Percentiles rank a stretch among this genome's conserved stretches.
Conservation (phyloP, 192 early-diverging fungal species). For the Martensiomyces pterosporus region DNA sequence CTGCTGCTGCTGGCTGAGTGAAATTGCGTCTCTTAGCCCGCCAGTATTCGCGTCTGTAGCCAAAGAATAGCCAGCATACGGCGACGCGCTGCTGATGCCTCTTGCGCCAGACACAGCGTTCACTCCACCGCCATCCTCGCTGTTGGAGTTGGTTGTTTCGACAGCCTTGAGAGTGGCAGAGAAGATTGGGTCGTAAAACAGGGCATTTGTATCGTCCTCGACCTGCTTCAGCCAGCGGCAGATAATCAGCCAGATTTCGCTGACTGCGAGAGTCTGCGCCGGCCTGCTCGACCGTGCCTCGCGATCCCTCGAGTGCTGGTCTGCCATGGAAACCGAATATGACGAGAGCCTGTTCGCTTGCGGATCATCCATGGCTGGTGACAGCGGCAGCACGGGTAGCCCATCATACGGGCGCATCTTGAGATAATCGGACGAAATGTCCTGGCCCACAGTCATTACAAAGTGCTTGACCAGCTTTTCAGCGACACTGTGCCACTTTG, state of each 20-base stretch:
- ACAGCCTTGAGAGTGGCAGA: slow-evolving; percentile 30
- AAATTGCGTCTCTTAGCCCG: no score
- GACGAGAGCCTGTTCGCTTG: not conserved
- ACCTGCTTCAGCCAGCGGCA: slow-evolving; percentile 45
- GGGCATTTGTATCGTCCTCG: slow-evolving; percentile 39
- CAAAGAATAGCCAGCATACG: no score
- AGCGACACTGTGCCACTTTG: slow-evolving; percentile 37
- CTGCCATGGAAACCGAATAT: not conserved
- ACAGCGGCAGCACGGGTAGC: no score
- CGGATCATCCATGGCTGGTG: not conserved
- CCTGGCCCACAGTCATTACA: slow-evolving; percentile 46
- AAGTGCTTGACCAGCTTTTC: slow-evolving; percentile 34
- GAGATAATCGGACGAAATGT: slow-evolving; percentile 40
- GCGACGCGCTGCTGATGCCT: no score
- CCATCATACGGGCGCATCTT: slow-evolving; percentile 18
- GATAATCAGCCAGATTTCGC: slow-evolving; percentile 39
- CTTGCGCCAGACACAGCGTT: no score
- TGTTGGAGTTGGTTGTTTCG: not conserved
- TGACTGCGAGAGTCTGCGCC: slow-evolving; percentile 6
- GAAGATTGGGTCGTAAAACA: slow-evolving; percentile 45
- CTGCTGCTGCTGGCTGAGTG: no score
- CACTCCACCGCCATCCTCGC: not conserved
- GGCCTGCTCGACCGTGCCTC: no score
- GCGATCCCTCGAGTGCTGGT: not conserved
- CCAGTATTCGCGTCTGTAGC: no score